Conservation (phyloP, 106 monocot genomes). For the Hemerocallis citrina region DNA sequence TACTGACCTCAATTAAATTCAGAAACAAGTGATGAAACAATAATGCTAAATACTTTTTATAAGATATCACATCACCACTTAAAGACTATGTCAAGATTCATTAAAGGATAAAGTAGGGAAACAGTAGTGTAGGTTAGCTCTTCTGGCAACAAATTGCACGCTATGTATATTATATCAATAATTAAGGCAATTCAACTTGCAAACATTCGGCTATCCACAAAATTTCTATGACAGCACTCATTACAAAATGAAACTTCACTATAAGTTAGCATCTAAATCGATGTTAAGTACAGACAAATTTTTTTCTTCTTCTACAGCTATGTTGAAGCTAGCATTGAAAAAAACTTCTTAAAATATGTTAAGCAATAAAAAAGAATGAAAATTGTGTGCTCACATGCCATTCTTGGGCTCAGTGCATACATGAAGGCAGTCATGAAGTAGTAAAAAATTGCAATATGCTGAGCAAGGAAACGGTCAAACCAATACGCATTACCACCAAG, state of each 20-base stretch:
- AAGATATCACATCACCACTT: too few species aligned
- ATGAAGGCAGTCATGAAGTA: slow-evolving; percentile 92
- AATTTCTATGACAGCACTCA: neutral
- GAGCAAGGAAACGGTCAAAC: slow-evolving; percentile 91
- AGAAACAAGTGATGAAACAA: too few species aligned
- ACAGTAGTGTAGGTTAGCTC: too few species aligned
- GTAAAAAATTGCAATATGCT: slow-evolving; percentile 72
- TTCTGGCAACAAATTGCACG: too few species aligned
- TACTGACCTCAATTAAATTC: neutral
- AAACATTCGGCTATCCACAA: too few species aligned
- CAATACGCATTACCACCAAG: slow-evolving; percentile 81
- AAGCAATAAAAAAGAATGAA: neutral
- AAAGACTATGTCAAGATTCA: too few species aligned
- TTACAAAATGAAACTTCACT: neutral
- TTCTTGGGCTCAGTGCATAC: slow-evolving; percentile 93
- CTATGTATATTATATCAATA: too few species aligned
- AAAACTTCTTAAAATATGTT: neutral
- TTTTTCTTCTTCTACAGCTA: neutral
- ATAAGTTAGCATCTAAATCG: neutral
- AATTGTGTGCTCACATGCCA: slow-evolving; percentile 83
- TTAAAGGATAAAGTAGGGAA: too few species aligned
- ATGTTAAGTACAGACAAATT: neutral
- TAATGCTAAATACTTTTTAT: too few species aligned
- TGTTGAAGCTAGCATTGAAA: neutral
- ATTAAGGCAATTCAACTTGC: too few species aligned